Conservation (phyloP, 257 asterid species). For the Solanum sitiens region DNA sequence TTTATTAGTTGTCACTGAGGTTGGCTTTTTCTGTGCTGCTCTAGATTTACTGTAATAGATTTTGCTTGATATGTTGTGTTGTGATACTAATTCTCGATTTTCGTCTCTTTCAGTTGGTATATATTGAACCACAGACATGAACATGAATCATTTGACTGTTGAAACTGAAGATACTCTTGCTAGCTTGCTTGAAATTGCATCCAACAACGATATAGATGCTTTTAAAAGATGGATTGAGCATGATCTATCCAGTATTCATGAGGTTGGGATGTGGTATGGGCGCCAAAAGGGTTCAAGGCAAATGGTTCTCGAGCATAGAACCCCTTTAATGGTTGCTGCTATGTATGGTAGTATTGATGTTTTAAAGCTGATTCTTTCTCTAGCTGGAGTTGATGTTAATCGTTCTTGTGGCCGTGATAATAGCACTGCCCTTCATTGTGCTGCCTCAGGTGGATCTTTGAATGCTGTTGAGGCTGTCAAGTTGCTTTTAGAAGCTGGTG, state of each 20-base stretch:
- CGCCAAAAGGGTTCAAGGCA: conserved; percentile 62
- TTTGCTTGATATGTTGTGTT: not conserved
- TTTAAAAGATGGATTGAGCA: conserved; percentile 26
- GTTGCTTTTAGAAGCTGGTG: conserved; percentile 60
- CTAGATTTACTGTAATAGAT: not conserved
- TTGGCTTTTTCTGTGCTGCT: not conserved
- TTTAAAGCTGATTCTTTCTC: conserved; percentile 40
- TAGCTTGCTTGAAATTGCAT: conserved; percentile 69
- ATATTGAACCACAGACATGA: conserved; percentile 17
- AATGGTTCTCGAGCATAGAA: conserved; percentile 69
- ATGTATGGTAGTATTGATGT: conserved; percentile 70
- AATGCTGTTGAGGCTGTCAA: conserved; percentile 33
- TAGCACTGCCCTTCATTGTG: conserved; percentile 74
- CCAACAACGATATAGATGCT: conserved; percentile 61
- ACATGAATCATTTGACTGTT: conserved; percentile 25
- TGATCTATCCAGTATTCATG: conserved; percentile 35
- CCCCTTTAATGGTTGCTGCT: conserved; percentile 88
- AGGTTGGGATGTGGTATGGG: conserved; percentile 72
- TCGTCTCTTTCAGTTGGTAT: conserved; percentile 19
- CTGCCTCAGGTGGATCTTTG: conserved; percentile 67
- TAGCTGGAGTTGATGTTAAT: conserved; percentile 57
- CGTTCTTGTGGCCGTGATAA: conserved; percentile 44
- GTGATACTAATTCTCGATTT: conserved; percentile 19
- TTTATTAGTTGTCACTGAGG: not conserved
- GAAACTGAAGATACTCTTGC: conserved; percentile 49